Percentiles rank a stretch among this genome's conserved stretches.
Conservation (phyloP, 371 early-diverging fungal species). For the Mucor saturninus region DNA sequence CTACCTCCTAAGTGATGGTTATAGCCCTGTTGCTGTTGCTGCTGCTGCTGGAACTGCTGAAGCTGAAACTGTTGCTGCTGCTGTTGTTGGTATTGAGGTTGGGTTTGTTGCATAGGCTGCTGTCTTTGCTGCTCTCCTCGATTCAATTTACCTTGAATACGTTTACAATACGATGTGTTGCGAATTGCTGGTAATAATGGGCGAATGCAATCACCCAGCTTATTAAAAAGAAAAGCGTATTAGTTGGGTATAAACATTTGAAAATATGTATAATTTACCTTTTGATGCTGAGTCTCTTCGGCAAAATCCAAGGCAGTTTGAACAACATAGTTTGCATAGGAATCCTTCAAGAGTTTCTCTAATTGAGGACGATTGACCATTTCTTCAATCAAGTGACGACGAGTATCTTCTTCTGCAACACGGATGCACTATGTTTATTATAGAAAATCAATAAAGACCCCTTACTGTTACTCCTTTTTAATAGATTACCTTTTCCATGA, state of each 20-base stretch:
- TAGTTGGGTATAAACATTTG: too few species aligned
- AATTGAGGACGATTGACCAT: slow-evolving; percentile 69
- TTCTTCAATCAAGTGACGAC: slow-evolving; percentile 74
- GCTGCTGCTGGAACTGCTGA: slow-evolving; percentile 5
- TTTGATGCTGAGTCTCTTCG: slow-evolving; percentile 69
- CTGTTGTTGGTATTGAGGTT: neutral
- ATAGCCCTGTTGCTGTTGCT: slow-evolving; percentile 3
- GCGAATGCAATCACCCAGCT: slow-evolving; percentile 78
- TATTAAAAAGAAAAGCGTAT: neutral
- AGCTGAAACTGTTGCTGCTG: neutral
- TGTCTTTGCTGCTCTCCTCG: slow-evolving; percentile 52
- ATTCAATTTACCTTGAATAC: slow-evolving; percentile 81
- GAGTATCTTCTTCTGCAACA: slow-evolving; percentile 74
- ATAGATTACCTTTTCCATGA: slow-evolving; percentile 79
- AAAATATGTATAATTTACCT: slow-evolving; percentile 38
- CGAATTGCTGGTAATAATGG: slow-evolving; percentile 82
- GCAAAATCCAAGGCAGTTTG: slow-evolving; percentile 91
- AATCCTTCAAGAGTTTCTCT: slow-evolving; percentile 82
- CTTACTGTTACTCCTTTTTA: neutral
- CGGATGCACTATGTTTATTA: slow-evolving; percentile 70
- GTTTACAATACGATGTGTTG: slow-evolving; percentile 87
- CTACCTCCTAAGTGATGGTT: slow-evolving; percentile 2
- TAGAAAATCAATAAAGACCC: neutral
- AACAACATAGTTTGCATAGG: slow-evolving; percentile 93
- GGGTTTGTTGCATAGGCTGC: neutral